A percentile compares a stretch with the other conserved stretches of the same genome.
These are phyloP conservation scores for Cymbopogon flexuosus DNA, from an alignment of 202 grass and related monocot species.

Conservation along the genomic window DNA sequence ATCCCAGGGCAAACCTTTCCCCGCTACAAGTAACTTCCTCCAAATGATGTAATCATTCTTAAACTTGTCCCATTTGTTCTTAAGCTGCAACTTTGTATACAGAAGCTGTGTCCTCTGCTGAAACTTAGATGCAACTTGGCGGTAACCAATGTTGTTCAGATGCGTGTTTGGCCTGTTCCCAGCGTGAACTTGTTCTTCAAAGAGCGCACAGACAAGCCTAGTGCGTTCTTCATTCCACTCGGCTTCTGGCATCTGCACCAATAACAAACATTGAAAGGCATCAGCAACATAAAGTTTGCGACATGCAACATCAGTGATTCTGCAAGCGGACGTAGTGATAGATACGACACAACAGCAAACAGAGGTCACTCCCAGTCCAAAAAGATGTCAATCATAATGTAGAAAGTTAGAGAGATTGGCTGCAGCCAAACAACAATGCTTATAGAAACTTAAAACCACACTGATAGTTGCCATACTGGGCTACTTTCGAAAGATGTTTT, in stretches of 20 bases:
- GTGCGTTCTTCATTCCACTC: slow-evolving; percentile 49
- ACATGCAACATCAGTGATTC: background rate
- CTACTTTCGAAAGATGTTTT: background rate
- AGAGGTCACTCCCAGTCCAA: background rate
- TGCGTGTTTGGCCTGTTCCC: slow-evolving; percentile 46
- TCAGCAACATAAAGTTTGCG: background rate
- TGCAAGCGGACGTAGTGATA: background rate
- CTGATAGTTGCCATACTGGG: background rate
- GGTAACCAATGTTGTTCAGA: slow-evolving; percentile 42
- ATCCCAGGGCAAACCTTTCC: slow-evolving; percentile 27
- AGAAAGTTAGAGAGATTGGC: background rate
- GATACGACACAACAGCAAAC: background rate
- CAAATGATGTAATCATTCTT: slow-evolving; percentile 40
- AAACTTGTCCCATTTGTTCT: slow-evolving; percentile 52
- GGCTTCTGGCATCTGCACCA: slow-evolving; percentile 37
- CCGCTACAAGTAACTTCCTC: slow-evolving; percentile 32
- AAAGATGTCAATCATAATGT: background rate
- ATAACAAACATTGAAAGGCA: background rate
- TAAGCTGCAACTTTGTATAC: slow-evolving; percentile 39
- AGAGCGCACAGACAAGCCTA: slow-evolving; percentile 40
- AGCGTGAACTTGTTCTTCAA: slow-evolving; percentile 36
- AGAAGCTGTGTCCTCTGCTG: slow-evolving; percentile 29
- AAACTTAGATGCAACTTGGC: slow-evolving; percentile 26
- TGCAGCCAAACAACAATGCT: background rate
- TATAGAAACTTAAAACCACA: background rate